Evolutionary conservation across 2,329 filamentous ascomycete genomes (phyloP).

Genomic region (Pseudogymnoascus sp.): DNA sequence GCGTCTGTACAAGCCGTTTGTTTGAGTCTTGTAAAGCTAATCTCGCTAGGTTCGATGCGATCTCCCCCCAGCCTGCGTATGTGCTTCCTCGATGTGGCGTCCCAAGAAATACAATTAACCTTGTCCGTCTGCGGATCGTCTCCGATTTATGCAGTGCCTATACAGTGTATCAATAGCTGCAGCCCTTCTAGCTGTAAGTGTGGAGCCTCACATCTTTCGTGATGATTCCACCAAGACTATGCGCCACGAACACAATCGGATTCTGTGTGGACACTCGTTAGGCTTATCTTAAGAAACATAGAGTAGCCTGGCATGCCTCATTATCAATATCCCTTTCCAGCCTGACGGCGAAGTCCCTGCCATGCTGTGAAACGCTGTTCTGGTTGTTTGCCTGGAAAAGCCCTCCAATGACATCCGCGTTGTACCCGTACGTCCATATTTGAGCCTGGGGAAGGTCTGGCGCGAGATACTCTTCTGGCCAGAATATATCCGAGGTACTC

Average conservation of each 20-base stretch:
- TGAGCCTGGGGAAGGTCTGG: not conserved
- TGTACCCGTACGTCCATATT: slow-evolving; percentile 6
- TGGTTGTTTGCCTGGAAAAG: slow-evolving; percentile 32
- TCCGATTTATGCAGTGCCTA: slow-evolving; percentile 26
- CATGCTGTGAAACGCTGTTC: slow-evolving; percentile 33
- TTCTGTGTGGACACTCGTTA: slow-evolving; percentile 17
- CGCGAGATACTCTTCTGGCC: slow-evolving; percentile 3
- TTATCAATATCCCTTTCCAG: slow-evolving; percentile 30
- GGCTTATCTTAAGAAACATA: not conserved
- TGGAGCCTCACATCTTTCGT: not conserved
- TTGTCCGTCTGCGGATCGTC: not conserved
- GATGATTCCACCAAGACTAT: slow-evolving; percentile 32
- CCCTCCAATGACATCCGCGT: slow-evolving; percentile 24
- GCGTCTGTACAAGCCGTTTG: slow-evolving; percentile 26
- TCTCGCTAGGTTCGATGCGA: slow-evolving; percentile 29
- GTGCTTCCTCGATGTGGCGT: not conserved
- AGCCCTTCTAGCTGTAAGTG: not conserved
- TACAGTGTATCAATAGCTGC: not conserved
- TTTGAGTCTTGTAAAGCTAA: slow-evolving; percentile 31
- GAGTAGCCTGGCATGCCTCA: slow-evolving; percentile 19
- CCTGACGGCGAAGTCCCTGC: slow-evolving; percentile 25
- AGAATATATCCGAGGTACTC: not conserved
- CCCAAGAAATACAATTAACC: not conserved
- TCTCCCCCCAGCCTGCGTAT: slow-evolving; percentile 10
- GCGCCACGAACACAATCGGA: slow-evolving; percentile 31